These are phyloP conservation scores for Lactarius pseudohatsudake DNA, from an alignment of 768 basidiomycete species.

Conservation along the genomic window DNA sequence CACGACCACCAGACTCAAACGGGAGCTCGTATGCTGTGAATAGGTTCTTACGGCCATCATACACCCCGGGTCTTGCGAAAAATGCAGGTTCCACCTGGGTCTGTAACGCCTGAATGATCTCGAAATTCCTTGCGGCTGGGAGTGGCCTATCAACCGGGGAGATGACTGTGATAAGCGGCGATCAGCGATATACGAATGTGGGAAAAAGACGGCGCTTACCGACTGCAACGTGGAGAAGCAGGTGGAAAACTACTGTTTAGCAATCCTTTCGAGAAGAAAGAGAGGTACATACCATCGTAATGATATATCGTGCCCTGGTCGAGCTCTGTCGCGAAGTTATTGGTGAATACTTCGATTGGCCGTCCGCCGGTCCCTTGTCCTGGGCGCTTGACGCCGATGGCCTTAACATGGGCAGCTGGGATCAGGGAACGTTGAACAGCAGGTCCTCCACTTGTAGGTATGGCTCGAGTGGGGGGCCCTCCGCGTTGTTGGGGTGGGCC, in stretches of 20 bases:
- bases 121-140: slow-evolving; percentile 67
- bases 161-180: slow-evolving; percentile 47
- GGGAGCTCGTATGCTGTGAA: slow-evolving; percentile 63
- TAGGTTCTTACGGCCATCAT: slow-evolving; percentile 79
- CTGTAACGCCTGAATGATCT: slow-evolving; percentile 66
- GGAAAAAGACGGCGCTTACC: slow-evolving; percentile 38
- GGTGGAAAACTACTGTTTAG: background rate
- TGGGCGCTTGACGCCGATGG: slow-evolving; percentile 69
- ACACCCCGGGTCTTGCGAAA: slow-evolving; percentile 72
- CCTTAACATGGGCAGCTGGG: slow-evolving; percentile 43
- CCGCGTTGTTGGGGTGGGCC: slow-evolving; percentile 31
- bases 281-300: slow-evolving; percentile 63
- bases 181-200: slow-evolving; percentile 2
- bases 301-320: slow-evolving; percentile 68
- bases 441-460: slow-evolving; percentile 20
- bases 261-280: background rate
- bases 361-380: slow-evolving; percentile 60
- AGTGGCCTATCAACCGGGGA: slow-evolving; percentile 61
- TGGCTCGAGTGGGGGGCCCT: slow-evolving; percentile 36
- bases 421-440: slow-evolving; percentile 31
- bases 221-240: slow-evolving; percentile 36
- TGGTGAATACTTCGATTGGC: slow-evolving; percentile 45
- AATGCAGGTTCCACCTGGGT: slow-evolving; percentile 53
- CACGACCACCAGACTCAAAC: slow-evolving; percentile 49
- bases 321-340: slow-evolving; percentile 63